Conservation (phyloP, 139 green algal species). For the Chlorella sp. region DNA sequence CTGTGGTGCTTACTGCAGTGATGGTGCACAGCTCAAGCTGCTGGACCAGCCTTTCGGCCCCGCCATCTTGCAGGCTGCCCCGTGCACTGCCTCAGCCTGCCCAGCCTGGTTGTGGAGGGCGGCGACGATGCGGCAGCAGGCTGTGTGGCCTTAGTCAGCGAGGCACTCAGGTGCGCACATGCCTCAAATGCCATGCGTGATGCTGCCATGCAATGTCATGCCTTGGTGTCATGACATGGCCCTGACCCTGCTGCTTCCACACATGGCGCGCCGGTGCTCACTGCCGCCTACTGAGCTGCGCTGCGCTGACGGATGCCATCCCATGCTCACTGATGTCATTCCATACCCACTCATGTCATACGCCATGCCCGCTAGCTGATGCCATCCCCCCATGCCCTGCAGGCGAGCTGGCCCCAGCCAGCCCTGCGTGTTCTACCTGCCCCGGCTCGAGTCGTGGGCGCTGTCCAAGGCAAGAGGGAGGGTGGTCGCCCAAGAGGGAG, state of each 20-base stretch:
- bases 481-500: no score
- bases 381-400: neutral
- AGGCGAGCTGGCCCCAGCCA: slow-evolving; percentile 5
- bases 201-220: neutral
- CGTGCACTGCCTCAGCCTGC: slow-evolving; percentile 50
- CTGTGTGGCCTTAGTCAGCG: slow-evolving; percentile 15
- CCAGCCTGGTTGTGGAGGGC: slow-evolving; percentile 38
- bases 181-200: neutral
- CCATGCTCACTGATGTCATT: neutral
- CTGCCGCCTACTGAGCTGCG: no score
- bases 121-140: slow-evolving; percentile 30
- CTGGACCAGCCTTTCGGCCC: no score
- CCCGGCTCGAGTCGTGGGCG: slow-evolving; percentile 43
- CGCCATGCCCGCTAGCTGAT: no score
- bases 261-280: no score
- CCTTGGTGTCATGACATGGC: neutral
- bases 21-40: no score
- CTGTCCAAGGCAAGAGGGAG: slow-evolving; percentile 10
- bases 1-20: no score
- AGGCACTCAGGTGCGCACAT: neutral
- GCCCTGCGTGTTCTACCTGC: slow-evolving; percentile 35
- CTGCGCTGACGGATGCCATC: no score
- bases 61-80: slow-evolving; percentile 37
- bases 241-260: neutral
- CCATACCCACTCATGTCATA: neutral